Evolutionary conservation across 805 yeast genomes (phyloP).

Genomic region (Candida pini): DNA sequence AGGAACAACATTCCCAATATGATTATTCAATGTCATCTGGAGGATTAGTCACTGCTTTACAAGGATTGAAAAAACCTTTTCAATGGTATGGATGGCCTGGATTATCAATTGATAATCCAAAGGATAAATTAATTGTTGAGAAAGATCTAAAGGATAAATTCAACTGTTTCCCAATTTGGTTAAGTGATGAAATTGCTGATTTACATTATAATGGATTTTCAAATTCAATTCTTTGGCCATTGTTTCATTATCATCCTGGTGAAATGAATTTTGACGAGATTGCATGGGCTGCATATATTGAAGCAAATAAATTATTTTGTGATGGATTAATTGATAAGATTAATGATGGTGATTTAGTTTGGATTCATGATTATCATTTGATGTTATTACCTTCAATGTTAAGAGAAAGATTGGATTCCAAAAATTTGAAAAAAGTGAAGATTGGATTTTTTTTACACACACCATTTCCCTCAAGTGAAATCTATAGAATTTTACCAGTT

Average conservation of each 20-base stretch:
- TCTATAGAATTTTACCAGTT: slow-evolving; percentile 92
- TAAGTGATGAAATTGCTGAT: slow-evolving; percentile 87
- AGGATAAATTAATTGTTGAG: slow-evolving; percentile 62
- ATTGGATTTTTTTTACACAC: slow-evolving; percentile 95
- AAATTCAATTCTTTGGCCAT: slow-evolving; percentile 94
- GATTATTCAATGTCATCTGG: slow-evolving; percentile 93
- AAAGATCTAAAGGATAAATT: slow-evolving; percentile 69
- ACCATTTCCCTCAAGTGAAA: slow-evolving; percentile 96
- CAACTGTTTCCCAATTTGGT: slow-evolving; percentile 84
- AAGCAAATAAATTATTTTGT: slow-evolving; percentile 84
- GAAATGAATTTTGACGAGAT: slow-evolving; percentile 97
- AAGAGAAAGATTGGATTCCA: slow-evolving; percentile 49
- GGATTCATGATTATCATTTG: slow-evolving; percentile 98
- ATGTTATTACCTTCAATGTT: slow-evolving; percentile 92
- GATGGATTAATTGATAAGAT: slow-evolving; percentile 62
- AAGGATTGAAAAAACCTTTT: slow-evolving; percentile 83
- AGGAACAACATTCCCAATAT: no score
- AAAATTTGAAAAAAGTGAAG: slow-evolving; percentile 48
- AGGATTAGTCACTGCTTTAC: slow-evolving; percentile 92
- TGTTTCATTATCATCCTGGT: slow-evolving; percentile 98
- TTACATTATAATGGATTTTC: slow-evolving; percentile 95
- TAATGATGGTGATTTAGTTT: slow-evolving; percentile 78
- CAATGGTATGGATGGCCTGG: slow-evolving; percentile 99
- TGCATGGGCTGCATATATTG: slow-evolving; percentile 97
- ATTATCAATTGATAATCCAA: slow-evolving; percentile 68